A percentile compares a stretch with the other conserved stretches of the same genome.
These are phyloP conservation scores for Salix caprea DNA, from an alignment of 345 rosid genomes.

Conservation along the genomic window DNA sequence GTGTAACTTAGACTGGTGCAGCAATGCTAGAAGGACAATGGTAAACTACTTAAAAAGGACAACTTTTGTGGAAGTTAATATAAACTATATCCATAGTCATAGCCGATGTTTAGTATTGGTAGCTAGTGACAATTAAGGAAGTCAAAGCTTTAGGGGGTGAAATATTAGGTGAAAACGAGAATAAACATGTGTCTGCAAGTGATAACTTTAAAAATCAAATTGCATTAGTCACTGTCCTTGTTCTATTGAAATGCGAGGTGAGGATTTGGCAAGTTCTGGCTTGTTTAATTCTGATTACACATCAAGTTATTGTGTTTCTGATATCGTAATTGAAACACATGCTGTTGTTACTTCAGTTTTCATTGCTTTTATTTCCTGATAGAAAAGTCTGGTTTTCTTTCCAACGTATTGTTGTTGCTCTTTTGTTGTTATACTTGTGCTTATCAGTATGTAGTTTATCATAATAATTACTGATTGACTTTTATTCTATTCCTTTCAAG, in stretches of 20 bases:
- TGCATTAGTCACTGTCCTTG: neutral
- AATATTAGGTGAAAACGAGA: neutral
- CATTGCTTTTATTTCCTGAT: neutral
- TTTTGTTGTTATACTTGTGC: neutral
- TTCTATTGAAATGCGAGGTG: neutral
- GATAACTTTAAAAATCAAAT: neutral
- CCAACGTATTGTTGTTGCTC: neutral
- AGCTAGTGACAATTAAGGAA: no score
- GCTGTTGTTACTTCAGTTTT: neutral
- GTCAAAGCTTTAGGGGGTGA: neutral
- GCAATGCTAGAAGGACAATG: neutral
- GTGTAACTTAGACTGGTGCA: neutral
- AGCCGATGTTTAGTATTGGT: neutral
- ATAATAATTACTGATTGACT: neutral
- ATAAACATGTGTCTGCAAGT: neutral
- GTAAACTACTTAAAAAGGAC: neutral
- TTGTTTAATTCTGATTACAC: neutral
- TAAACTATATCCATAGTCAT: neutral
- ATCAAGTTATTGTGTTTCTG: neutral
- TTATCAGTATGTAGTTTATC: neutral
- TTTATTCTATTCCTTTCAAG: slow-evolving; percentile 29
- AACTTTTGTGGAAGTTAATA: neutral
- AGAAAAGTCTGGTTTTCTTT: neutral
- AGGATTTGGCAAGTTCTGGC: neutral
- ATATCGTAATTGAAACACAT: neutral